Evolutionary conservation across 2,329 filamentous ascomycete species (phyloP).

Genomic region (Microdochium paspali): DNA sequence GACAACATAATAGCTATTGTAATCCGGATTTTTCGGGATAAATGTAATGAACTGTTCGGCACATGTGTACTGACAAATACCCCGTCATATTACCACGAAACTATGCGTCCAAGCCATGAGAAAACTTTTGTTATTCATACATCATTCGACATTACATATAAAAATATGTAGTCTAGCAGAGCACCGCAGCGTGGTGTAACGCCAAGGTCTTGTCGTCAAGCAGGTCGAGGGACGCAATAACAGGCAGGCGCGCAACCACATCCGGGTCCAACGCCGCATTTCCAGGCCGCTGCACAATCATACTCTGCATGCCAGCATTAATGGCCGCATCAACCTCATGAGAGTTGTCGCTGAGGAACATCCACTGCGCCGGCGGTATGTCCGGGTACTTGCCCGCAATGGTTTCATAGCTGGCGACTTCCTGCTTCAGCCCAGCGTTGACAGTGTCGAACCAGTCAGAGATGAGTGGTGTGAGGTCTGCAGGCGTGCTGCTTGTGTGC

Average conservation of each 20-base stretch:
- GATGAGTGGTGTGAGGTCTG: slow-evolving; percentile 51
- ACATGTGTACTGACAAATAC: too few species aligned
- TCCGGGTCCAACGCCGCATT: slow-evolving; percentile 53
- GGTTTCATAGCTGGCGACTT: slow-evolving; percentile 55
- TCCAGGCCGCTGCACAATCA: slow-evolving; percentile 57
- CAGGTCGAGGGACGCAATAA: slow-evolving; percentile 18
- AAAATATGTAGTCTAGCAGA: not conserved
- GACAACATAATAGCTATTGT: too few species aligned
- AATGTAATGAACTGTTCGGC: too few species aligned
- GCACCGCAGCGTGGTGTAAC: not conserved
- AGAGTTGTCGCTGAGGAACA: slow-evolving; percentile 78
- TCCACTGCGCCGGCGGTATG: slow-evolving; percentile 41
- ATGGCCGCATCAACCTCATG: slow-evolving; percentile 57
- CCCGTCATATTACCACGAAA: too few species aligned
- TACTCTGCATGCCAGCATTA: slow-evolving; percentile 52
- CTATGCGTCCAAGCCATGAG: not conserved
- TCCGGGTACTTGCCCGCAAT: slow-evolving; percentile 45
- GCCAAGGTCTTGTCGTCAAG: slow-evolving; percentile 11
- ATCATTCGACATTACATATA: not conserved
- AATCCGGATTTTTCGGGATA: too few species aligned
- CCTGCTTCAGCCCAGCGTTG: slow-evolving; percentile 67
- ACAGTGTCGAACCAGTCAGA: slow-evolving; percentile 70
- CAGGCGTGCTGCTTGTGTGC: slow-evolving; percentile 48
- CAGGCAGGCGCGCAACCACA: slow-evolving; percentile 23
- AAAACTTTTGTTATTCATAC: not conserved